Evolutionary conservation across 2,329 filamentous ascomycete genomes (phyloP), one percentile per base, ranked within the genome.

Genomic region (Aspergillus flavus): DNA sequence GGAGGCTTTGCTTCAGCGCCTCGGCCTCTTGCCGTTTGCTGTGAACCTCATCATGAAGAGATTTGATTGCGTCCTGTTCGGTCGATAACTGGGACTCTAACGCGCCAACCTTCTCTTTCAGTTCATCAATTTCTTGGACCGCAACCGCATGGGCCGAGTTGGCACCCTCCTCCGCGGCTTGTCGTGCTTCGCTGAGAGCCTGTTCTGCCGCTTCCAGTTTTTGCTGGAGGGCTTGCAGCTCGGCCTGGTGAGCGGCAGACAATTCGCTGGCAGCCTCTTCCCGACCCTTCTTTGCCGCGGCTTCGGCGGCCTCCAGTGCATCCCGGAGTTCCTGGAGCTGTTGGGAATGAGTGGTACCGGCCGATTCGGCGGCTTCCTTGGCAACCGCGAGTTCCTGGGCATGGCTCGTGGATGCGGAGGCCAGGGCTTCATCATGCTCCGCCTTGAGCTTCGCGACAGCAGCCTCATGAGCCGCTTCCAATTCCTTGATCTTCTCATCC

Each of bases 21-120:
- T 76, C 74, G 1, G 76, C 76, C 63, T 79, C 73, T 28, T 73
- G 68, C 23, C 78, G 72, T 61, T 79, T 79, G 63, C 63, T 68
- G 30, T 76, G 72, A 32, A 80, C 69, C 52, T 75, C 70, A 43
- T 70, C 69, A 58, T 79, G 70, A 28, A 78, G 68, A 36, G 74
- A 67, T 62, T 77, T 71, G 63, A 79, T 74, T 65, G 78, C 68
- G 46, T 69, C 69, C 12, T 71, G 70, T 30, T 72, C 74, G 9
- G 72, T 70, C 2, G 72, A 70, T 34, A 78, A 63, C 39, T 75
- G 72, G 6, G 71, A 68, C 62, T 79, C 76, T 48, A 79, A 64
- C 3, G 69, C 67, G 26, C 68, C 70, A 34, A 77, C 71, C 67
- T 77, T 78, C 60, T 76, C 73, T 57, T 71, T 73, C 26, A 79